Evolutionary conservation across 1,284 basidiomycete species (phyloP).

Genomic region (Naganishia albida): DNA sequence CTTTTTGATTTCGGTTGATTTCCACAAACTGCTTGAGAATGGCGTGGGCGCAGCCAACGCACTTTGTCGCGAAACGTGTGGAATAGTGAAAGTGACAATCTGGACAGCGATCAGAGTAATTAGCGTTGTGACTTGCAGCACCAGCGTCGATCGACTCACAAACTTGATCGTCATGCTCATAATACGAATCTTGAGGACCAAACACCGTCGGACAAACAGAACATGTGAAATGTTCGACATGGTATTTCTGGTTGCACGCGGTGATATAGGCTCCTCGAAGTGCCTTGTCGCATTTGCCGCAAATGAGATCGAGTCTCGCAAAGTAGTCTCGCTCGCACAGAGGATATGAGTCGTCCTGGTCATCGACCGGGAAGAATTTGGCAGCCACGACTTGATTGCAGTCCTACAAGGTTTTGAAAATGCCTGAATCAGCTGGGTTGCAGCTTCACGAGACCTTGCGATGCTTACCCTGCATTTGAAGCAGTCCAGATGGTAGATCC

Average conservation of each 20-base stretch:
- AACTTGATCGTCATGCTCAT: constrained; percentile 94
- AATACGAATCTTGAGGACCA: constrained; percentile 97
- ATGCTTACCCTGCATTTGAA: constrained; percentile 87
- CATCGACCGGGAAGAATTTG: constrained; percentile 92
- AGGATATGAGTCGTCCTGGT: constrained; percentile 77
- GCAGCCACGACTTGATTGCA: constrained; percentile 94
- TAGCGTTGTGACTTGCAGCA: neutral
- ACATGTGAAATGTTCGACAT: constrained; percentile 99
- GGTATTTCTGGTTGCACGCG: constrained; percentile 97
- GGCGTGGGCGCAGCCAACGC: constrained; percentile 95
- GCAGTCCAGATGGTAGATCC: constrained; percentile 93
- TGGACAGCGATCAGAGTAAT: constrained; percentile 37
- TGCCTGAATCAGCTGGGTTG: constrained; percentile 13
- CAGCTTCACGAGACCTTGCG: neutral
- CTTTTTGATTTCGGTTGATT: constrained; percentile 95
- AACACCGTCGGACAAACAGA: constrained; percentile 94
- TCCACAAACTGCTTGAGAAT: constrained; percentile 99
- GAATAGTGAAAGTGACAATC: constrained; percentile 97
- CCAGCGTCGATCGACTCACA: constrained; percentile 24
- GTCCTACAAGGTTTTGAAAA: constrained; percentile 66
- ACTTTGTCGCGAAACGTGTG: constrained; percentile 96
- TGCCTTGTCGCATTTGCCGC: constrained; percentile 91
- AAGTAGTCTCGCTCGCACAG: constrained; percentile 99
- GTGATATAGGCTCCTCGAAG: constrained; percentile 98
- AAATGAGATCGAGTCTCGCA: constrained; percentile 90